Evolutionary conservation across 805 yeast genomes (phyloP).

Genomic region (Kuraishia ogatae): DNA sequence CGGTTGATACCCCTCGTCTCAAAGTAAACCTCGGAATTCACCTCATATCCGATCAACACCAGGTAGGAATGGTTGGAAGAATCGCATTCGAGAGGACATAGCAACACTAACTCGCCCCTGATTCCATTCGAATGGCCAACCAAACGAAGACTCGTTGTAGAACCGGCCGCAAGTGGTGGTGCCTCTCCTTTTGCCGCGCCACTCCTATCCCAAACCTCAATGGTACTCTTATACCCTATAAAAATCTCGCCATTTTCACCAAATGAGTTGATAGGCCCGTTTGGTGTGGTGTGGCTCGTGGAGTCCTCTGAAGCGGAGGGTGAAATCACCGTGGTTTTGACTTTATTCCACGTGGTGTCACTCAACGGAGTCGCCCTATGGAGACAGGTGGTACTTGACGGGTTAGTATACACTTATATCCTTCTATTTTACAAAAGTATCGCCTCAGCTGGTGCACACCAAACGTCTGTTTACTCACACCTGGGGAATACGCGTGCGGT

Average conservation of each 20-base stretch:
- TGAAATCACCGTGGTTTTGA: neutral
- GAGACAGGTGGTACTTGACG: neutral
- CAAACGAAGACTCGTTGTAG: too few relatives aligned
- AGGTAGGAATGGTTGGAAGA: constrained; percentile 14
- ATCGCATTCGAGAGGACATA: constrained; percentile 17
- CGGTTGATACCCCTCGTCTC: constrained; percentile 6
- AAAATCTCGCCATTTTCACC: constrained; percentile 31
- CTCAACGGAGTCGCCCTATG: constrained; percentile 1
- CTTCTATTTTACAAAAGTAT: too few relatives aligned
- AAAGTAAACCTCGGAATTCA: constrained; percentile 6
- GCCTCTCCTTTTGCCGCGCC: constrained; percentile 9
- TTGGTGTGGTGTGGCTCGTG: neutral
- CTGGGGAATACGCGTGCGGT: neutral
- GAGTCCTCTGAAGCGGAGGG: neutral
- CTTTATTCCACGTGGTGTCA: constrained; percentile 1
- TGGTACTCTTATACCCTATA: constrained; percentile 15
- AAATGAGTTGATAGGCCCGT: constrained; percentile 14
- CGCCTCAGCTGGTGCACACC: neutral
- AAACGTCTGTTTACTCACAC: neutral
- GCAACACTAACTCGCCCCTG: constrained; percentile 10
- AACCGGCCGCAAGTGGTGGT: too few relatives aligned
- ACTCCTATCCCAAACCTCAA: constrained; percentile 33
- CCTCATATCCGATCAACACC: constrained; percentile 8
- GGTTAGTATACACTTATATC: too few relatives aligned
- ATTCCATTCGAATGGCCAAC: constrained; percentile 13